A percentile compares a stretch with the other conserved stretches of the same genome.
These are phyloP conservation scores for Penicillium crystallinum DNA, from an alignment of 495 filamentous ascomycete genomes.

Conservation along the genomic window DNA sequence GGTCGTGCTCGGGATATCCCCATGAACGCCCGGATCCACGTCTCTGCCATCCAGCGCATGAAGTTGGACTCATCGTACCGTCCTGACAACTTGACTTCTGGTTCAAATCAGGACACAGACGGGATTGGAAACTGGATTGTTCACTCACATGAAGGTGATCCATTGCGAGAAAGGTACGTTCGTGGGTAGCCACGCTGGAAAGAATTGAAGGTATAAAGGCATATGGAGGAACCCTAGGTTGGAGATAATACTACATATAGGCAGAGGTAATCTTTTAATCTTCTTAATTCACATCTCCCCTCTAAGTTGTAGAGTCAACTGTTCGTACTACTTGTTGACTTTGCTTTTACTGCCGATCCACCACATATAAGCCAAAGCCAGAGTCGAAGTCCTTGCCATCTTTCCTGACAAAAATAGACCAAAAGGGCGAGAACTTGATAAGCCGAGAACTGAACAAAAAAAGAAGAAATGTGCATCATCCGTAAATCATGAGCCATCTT, in stretches of 20 bases:
- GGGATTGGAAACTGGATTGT: neutral
- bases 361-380: too few relatives aligned
- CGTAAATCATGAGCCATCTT: too few relatives aligned
- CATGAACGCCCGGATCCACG: conserved; percentile 14
- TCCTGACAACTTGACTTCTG: conserved; percentile 44
- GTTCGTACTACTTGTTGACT: too few relatives aligned
- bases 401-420: too few relatives aligned
- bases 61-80: conserved; percentile 51
- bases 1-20: conserved; percentile 17
- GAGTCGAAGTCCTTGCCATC: too few relatives aligned
- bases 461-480: conserved; percentile 41
- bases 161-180: neutral
- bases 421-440: neutral
- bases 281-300: too few relatives aligned
- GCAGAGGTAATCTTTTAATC: too few relatives aligned
- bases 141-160: neutral
- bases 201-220: neutral
- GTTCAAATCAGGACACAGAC: neutral
- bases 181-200: neutral
- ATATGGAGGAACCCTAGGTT: too few relatives aligned
- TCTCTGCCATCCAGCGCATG: conserved; percentile 61
- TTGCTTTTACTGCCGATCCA: too few relatives aligned
- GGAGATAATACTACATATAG: too few relatives aligned
- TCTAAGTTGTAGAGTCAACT: too few relatives aligned
- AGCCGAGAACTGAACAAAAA: neutral